Conservation (phyloP, 495 filamentous ascomycete species). For the Hypoxylon rickii region DNA sequence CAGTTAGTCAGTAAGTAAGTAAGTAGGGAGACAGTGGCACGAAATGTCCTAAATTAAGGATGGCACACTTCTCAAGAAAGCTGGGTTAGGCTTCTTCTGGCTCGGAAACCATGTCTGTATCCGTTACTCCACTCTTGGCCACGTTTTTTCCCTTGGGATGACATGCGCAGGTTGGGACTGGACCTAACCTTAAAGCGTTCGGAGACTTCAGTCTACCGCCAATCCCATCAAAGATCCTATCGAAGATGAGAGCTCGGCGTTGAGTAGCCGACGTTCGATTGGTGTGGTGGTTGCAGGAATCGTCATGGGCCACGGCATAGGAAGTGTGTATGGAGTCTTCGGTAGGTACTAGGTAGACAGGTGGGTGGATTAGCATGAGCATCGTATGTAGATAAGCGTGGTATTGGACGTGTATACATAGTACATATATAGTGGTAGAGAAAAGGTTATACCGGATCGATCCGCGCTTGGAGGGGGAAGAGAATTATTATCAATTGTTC, state of each 20-base stretch:
- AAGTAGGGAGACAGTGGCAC: too few species aligned
- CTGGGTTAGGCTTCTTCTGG: constrained; percentile 12
- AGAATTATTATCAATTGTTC: too few species aligned
- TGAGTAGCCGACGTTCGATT: too few species aligned
- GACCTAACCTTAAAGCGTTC: constrained; percentile 11
- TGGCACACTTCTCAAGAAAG: constrained; percentile 19
- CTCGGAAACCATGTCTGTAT: constrained; percentile 11
- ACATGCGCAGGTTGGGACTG: constrained; percentile 10
- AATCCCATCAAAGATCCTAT: constrained; percentile 8
- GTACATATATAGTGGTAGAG: background rate
- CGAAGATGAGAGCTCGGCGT: too few species aligned
- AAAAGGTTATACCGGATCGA: constrained; percentile 8
- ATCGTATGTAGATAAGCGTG: too few species aligned
- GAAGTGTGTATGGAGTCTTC: too few species aligned
- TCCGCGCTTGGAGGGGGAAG: constrained; percentile 2
- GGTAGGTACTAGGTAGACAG: too few species aligned
- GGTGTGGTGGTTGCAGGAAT: too few species aligned
- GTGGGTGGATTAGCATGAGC: too few species aligned
- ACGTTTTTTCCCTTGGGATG: constrained; percentile 25
- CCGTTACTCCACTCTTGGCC: constrained; percentile 30
- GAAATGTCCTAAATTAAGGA: constrained; percentile 33
- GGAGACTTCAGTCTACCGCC: background rate
- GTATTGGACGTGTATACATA: background rate
- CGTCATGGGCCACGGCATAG: too few species aligned
- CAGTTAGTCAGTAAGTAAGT: too few species aligned